A percentile compares a stretch with the other conserved stretches of the same genome.
phyloP scores from a whole-genome alignment of 352 stramenopile genomes.

The Pythium aristosporum region DNA sequence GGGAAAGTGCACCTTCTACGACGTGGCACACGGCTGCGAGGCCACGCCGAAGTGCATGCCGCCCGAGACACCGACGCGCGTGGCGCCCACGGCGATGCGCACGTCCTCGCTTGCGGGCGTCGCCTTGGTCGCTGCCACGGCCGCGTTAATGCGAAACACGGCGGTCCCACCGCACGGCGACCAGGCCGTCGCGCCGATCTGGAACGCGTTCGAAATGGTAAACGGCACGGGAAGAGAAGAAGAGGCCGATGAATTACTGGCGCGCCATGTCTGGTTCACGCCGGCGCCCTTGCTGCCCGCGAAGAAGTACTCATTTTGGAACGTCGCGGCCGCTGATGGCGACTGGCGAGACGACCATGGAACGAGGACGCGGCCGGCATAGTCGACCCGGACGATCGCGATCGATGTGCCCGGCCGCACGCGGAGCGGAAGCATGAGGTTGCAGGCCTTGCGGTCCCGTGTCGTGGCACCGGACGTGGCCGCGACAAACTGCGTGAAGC shows the following conservation, averaged over 20 bases:
- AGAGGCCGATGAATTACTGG: constrained; percentile 13
- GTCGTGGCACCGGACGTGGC: constrained; percentile 3
- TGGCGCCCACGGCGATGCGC: constrained; percentile 25
- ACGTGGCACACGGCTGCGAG: constrained; percentile 13
- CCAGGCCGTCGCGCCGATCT: constrained; percentile 27
- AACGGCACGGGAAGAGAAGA: too few species aligned
- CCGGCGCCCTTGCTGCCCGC: constrained; percentile 14
- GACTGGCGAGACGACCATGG: neutral
- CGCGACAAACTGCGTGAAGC: constrained; percentile 18
- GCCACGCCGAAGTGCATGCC: constrained; percentile 28
- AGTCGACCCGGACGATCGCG: constrained; percentile 28
- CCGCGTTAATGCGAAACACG: constrained; percentile 31
- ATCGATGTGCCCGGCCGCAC: constrained; percentile 26
- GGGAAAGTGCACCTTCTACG: neutral
- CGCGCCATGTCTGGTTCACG: constrained; percentile 19
- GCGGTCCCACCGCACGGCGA: constrained; percentile 26
- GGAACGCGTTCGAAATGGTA: constrained; percentile 19
- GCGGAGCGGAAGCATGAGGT: constrained; percentile 27
- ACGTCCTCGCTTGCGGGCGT: constrained; percentile 2
- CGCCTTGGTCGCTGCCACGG: constrained; percentile 24
- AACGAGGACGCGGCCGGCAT: constrained; percentile 27
- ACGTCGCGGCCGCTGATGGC: constrained; percentile 12
- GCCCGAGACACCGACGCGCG: constrained; percentile 19
- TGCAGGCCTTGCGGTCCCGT: constrained; percentile 31
- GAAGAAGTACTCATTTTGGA: constrained; percentile 32